Evolutionary conservation across 108 stramenopile species (phyloP), one percentile per base, ranked within the genome.

Genomic region (Skeletonema marinoi): DNA sequence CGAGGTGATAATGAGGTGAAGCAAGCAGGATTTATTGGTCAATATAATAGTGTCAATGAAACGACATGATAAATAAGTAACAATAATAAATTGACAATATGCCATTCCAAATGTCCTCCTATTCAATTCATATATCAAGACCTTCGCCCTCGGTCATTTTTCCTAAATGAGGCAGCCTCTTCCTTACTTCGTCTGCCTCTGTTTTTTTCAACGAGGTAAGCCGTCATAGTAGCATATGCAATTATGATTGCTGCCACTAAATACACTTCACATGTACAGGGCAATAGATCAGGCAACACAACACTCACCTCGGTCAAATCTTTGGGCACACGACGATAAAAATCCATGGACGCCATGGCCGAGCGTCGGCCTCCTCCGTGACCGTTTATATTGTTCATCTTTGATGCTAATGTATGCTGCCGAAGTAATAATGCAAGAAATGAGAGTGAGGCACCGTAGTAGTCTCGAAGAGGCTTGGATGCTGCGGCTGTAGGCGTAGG

Each of bases 251-350:
- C 11, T 56, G 4, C 29, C 32, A 16, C 13, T 0, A 7, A 67
- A 56, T 10, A 51, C 50, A 17, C 6, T 0, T 51, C 17, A 51
- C 12, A 19, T 51, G 50, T 17, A 39, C 7, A 41, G 39, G 39
- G 11, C 11, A 12, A 11, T 3, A 11, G 16, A 46, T 14, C 16
- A 46, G 54, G 9, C 19, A 29, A 19, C 25, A 25, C 25, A 25
- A 11, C 10, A 63, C 91, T 56, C 78, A 91, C 92, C 90, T 94
- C 93, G 5, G 90, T 95, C 85, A 95, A 83, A 82, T 92, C 91
- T 66, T 84, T 90, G 30, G 94, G 94, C 14, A 92, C 91, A 19
- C 89, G 91, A 17, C 90, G 90, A 73, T 92, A 92, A 80, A 95
- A 92, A 82, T 92, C 93, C 70, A 91, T 83, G 10, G 87, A 81